Base-by-base conservation (phyloP, 805 yeast species). In the Candida hungchunana region DNA sequence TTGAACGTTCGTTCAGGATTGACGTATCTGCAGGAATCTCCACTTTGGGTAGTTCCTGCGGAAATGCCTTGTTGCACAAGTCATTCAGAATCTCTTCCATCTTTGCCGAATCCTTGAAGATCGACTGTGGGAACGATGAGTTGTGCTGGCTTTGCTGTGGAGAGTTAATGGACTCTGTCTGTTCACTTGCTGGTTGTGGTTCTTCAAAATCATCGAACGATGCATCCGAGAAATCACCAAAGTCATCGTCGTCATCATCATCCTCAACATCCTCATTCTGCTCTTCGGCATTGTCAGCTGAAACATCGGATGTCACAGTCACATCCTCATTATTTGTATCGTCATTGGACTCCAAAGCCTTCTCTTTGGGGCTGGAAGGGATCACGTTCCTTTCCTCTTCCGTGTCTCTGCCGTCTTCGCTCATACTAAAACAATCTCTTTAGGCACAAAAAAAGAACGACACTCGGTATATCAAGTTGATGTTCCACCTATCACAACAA, bases 171-270 rank as follows among this genome's bases (percentile, higher is more conserved):
- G 23, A 20, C 14, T 18, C 14, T 11, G 18, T n/a, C 28, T 26
- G 23, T 28, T 20, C 18, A 22, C 37, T 18, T 21, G 36, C 27
- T 16, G 37, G 19, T 18, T 32, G 44, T 23, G 51, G 43, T 29
- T 45, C 43, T 43, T 47, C 57, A 29, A 58, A 56, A 16, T 55
- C 59, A 18, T 55, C 62, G 34, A 59, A 59, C 6, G 63, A 59
- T 4, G 60, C 63, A 31, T 59, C 63, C 3, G 62, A 56, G 37
- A 58, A 57, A 7, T 49, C 50, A 5, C 62, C 62, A 42, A 56
- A 55, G 26, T 56, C 62, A 26, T 55, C 59, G 15, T 56, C 62
- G 7, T 42, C 53, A 1, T 42, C 50, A 8, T 35, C 40, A 11
- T 28, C 37, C 14, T 24, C 39, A 7, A 8, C 31, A 28, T 6